Evolutionary conservation across 345 rosid species (phyloP), one percentile per base, ranked within the genome.

Genomic region (Punica granatum): DNA sequence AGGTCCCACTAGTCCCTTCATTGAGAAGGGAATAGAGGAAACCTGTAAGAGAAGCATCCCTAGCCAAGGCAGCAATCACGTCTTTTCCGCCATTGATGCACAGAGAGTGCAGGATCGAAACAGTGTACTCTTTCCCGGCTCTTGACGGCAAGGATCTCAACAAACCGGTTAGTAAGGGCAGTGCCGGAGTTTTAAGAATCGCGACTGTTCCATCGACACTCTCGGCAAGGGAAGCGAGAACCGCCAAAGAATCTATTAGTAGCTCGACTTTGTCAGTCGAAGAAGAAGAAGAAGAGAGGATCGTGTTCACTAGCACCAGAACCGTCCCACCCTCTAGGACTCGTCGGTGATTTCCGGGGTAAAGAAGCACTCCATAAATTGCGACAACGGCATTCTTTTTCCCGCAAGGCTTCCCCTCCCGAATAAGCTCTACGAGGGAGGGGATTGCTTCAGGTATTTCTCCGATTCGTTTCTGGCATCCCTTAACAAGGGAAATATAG

Each of bases 321-420:
- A 88, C 77, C 9, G 71, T 46, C 6, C 96, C 95, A 6, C 88
- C 77, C 2, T 75, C 79, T 1, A 92, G 68, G 10, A 88, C 89
- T 35, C 76, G 85, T 60, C 75, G 76, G 54, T 76, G 81, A 64
- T 84, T 92, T 10, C 71, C 86, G 0, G 77, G 82, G 42, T 74
- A 63, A 31, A 82, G 67, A 65, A 85, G 74, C 30, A 92, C 84
- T 2, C 84, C 88, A 46, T 85, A 81, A 35, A 90, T 72, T 0
- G 92, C 78, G 3, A 83, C 85, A 13, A 88, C 73, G 21, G 90
- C 92, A 31, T 81, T 92, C 78, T 87, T 85, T 73, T 86, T 85
- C 14, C 92, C 90, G 30, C 84, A 82, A 32, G 63, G 51, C 5
- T 82, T 81, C 3, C 90, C 94, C 3, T 77, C 71, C 62, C 76